Conservation (phyloP, 1,139 yeast genomes). For the Suhomyces wounanorum region DNA sequence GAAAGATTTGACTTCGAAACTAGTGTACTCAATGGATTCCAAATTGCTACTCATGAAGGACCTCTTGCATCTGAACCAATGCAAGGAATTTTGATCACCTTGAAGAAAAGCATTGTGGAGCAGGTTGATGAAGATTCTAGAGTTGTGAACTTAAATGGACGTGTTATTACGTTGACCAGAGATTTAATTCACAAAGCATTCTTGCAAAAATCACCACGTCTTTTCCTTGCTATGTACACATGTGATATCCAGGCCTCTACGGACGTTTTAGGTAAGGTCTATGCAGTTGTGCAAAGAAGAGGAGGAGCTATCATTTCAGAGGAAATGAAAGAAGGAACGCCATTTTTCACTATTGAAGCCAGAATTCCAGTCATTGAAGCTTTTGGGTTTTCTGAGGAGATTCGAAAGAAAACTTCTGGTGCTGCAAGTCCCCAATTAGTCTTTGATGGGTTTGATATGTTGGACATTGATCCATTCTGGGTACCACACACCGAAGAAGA, state of each 20-base stretch:
- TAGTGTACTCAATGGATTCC: slow-evolving; percentile 79
- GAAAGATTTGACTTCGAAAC: slow-evolving; percentile 56
- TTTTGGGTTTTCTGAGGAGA: slow-evolving; percentile 94
- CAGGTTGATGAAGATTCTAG: slow-evolving; percentile 35
- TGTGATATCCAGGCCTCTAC: slow-evolving; percentile 96
- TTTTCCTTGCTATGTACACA: slow-evolving; percentile 88
- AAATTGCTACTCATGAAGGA: slow-evolving; percentile 79
- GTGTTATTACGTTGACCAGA: slow-evolving; percentile 71
- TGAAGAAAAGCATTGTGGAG: slow-evolving; percentile 27
- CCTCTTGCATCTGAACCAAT: slow-evolving; percentile 87
- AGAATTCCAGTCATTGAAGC: slow-evolving; percentile 93
- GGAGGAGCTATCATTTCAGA: slow-evolving; percentile 85
- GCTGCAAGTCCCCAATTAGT: slow-evolving; percentile 96
- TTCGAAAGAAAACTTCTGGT: slow-evolving; percentile 90
- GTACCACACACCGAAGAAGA: slow-evolving; percentile 99
- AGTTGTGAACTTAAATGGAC: slow-evolving; percentile 56
- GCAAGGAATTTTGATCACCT: slow-evolving; percentile 70
- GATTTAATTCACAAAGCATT: slow-evolving; percentile 72
- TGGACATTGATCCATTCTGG: slow-evolving; percentile 97
- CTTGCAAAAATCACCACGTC: slow-evolving; percentile 80
- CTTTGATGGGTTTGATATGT: slow-evolving; percentile 82
- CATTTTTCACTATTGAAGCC: slow-evolving; percentile 87
- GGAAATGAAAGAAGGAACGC: slow-evolving; percentile 98
- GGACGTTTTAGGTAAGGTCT: slow-evolving; percentile 93
- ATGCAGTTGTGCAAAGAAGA: slow-evolving; percentile 88